Percentiles rank a stretch among this genome's conserved stretches.
These are phyloP conservation scores for Cordyceps cateniannulata DNA, from an alignment of 2,329 filamentous ascomycete species.

Conservation along the genomic window DNA sequence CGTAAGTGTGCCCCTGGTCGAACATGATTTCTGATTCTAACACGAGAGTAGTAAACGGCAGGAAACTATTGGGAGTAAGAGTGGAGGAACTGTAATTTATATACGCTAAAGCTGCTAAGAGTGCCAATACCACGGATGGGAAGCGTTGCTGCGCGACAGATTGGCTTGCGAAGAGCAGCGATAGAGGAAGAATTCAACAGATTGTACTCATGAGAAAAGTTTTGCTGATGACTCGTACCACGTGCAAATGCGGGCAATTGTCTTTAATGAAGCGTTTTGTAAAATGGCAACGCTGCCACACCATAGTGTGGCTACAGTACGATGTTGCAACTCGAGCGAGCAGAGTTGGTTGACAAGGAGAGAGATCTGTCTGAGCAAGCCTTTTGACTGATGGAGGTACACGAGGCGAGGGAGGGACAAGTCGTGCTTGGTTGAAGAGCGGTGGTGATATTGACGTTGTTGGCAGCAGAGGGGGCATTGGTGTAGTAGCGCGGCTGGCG, in stretches of 20 bases:
- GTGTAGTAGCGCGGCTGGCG: constrained; percentile 1
- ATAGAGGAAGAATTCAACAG: not conserved
- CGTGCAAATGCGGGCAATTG: not conserved
- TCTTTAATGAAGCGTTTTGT: not conserved
- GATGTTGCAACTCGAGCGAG: not conserved
- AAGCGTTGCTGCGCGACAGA: constrained; percentile 2
- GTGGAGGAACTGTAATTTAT: constrained; percentile 9
- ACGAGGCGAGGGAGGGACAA: not conserved
- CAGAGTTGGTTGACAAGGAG: not conserved
- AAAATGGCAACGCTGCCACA: not conserved
- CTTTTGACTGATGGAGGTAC: not conserved
- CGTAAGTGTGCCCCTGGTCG: constrained; percentile 21
- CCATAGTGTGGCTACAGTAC: not conserved
- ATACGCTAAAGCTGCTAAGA: not conserved
- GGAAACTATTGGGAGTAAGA: not conserved
- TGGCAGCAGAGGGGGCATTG: not conserved
- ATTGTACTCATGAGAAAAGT: not conserved
- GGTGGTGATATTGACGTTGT: not conserved
- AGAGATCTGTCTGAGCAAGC: not conserved
- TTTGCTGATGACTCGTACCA: not conserved
- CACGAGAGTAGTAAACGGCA: not conserved
- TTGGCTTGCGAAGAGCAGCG: not conserved
- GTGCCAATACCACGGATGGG: not conserved
- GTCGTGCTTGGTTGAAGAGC: not conserved
- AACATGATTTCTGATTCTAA: not conserved